Evolutionary conservation across 176 grass and related monocot species (phyloP).

Genomic region (Zea luxurians): DNA sequence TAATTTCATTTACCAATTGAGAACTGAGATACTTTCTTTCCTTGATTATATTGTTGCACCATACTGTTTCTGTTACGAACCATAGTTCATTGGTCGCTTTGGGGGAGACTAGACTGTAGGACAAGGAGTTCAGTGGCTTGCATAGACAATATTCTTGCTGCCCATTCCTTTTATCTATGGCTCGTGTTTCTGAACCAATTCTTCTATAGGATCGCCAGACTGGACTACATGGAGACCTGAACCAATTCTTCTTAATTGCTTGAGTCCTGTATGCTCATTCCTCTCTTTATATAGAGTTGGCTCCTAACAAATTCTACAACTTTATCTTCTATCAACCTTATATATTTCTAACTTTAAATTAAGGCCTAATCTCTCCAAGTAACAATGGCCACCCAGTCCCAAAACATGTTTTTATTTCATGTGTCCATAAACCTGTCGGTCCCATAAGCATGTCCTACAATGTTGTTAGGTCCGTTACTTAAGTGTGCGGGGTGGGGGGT

Average conservation of each 20-base stretch:
- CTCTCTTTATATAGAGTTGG: not conserved
- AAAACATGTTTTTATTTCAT: not conserved
- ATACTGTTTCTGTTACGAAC: not conserved
- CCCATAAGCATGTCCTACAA: constrained; percentile 2
- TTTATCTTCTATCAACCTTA: not conserved
- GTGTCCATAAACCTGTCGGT: not conserved
- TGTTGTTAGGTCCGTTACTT: not conserved
- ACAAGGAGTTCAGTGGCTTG: not conserved
- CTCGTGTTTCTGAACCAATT: no score
- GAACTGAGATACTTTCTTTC: constrained; percentile 35
- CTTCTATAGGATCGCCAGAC: no score
- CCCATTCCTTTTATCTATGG: no score
- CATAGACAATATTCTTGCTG: no score
- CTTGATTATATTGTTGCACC: not conserved
- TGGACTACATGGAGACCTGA: not conserved
- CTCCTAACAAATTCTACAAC: not conserved
- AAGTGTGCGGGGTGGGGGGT: not conserved
- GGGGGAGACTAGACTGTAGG: not conserved
- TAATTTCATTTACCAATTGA: constrained; percentile 47
- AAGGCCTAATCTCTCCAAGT: not conserved
- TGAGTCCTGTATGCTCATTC: not conserved
- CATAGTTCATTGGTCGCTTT: not conserved
- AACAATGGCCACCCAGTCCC: not conserved
- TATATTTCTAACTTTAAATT: not conserved
- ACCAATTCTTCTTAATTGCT: not conserved